Base-by-base conservation (phyloP, 164 flowering plant species). In the Chimonanthus praecox region DNA sequence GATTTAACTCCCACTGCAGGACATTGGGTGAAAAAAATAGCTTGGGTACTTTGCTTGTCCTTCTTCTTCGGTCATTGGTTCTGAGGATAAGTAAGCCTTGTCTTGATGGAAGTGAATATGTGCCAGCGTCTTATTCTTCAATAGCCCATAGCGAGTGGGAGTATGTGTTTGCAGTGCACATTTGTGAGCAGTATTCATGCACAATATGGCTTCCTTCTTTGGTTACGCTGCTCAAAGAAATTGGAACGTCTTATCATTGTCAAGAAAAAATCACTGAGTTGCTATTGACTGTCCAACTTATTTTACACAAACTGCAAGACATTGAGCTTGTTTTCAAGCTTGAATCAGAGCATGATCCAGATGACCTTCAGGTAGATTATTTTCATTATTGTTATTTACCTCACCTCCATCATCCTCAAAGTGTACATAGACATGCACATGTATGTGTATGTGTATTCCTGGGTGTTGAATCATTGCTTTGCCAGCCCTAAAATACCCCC, bases 151-250 rank as follows among this genome's bases (percentile, higher is more conserved):
- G 21, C 71, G 90, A 88, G 77, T 93, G 99, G 99, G 99, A 93
- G 76, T 90, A 85, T 73, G 65, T 51, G 54, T 88, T 93, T 83
- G 90, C 93, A 0, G 9, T 78, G 65, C 88, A 87, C 76, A 69
- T 95, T 9, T 87, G 83, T 78, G 91, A 84, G 76, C 94, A 95
- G 75, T 93, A 88, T 85, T 84, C 97, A 4, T 86, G 89, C 83
- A 77, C 69, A 70, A 87, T 85, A 67, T 95, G 99, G 99, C 97
- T 95, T 80, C 97, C 92, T 47, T 87, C 99, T 46, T 78, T 95
- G 33, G 90, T 88, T 49, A 43, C 64, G 48, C 67, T 88, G 73
- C 87, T 93, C 72, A 81, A 86, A 75, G 74, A 77, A 71, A 66
- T 87, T 58, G 82, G 77, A 71, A 72, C 4, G 47, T 79, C 51